These are phyloP conservation scores for Aspergillus sp. DNA, from an alignment of 2,329 filamentous ascomycete genomes.

Conservation along the genomic window DNA sequence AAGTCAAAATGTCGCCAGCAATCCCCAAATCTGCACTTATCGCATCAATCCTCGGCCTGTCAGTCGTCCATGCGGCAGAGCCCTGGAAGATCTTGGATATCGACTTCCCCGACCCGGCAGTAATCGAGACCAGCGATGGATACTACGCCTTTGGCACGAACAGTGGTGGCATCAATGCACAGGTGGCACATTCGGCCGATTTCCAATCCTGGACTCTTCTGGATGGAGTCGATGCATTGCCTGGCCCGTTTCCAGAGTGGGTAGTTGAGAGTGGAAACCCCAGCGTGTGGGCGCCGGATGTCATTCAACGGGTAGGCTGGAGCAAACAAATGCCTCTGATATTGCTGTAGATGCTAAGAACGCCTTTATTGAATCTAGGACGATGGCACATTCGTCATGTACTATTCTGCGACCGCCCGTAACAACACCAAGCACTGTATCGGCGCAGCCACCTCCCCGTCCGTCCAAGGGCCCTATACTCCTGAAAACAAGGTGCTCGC, in stretches of 20 bases:
- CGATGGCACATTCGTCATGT: slow-evolving; percentile 53
- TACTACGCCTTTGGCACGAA: slow-evolving; percentile 59
- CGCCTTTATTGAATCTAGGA: slow-evolving; percentile 5
- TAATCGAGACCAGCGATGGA: slow-evolving; percentile 46
- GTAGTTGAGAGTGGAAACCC: slow-evolving; percentile 35
- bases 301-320: slow-evolving; percentile 41
- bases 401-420: slow-evolving; percentile 48
- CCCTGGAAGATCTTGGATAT: slow-evolving; percentile 26
- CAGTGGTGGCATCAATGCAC: slow-evolving; percentile 49
- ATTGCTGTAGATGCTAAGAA: too few species aligned
- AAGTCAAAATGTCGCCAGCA: too few species aligned
- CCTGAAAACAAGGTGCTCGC: slow-evolving; percentile 45
- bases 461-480: slow-evolving; percentile 49
- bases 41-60: too few species aligned
- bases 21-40: too few species aligned
- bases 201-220: slow-evolving; percentile 47
- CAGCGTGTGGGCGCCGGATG: slow-evolving; percentile 59
- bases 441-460: slow-evolving; percentile 49
- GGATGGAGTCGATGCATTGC: slow-evolving; percentile 51
- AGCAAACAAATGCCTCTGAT: neutral
- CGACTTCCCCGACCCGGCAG: slow-evolving; percentile 56
- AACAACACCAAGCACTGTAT: slow-evolving; percentile 51
- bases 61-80: slow-evolving; percentile 11
- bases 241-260: slow-evolving; percentile 48
- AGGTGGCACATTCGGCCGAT: slow-evolving; percentile 49